These are phyloP conservation scores for Colletotrichum sp. DNA, from an alignment of 2,329 filamentous ascomycete genomes.

Conservation along the genomic window DNA sequence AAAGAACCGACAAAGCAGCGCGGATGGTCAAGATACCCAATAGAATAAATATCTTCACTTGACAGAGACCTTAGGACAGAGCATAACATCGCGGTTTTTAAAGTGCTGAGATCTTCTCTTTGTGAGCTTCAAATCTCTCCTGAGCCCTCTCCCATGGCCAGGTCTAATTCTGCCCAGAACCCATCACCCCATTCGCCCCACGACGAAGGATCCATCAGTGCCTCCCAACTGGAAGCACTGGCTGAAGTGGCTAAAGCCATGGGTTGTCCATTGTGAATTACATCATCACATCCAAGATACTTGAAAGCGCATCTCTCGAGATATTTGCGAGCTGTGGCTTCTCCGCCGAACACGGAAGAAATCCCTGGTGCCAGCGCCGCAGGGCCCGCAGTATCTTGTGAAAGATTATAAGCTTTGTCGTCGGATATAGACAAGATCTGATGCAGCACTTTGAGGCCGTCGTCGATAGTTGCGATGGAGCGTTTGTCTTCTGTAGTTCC, in stretches of 20 bases:
- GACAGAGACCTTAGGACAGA: not conserved
- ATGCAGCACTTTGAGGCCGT: not conserved
- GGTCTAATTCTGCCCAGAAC: constrained; percentile 1
- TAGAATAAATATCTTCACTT: too few species aligned
- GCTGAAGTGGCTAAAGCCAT: not conserved
- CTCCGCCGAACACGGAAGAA: not conserved
- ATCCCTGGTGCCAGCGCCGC: not conserved
- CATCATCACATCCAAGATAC: not conserved
- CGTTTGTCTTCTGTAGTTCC: not conserved
- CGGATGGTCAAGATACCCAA: too few species aligned
- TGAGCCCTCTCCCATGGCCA: not conserved
- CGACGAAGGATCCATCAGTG: not conserved
- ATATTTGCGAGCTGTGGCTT: not conserved
- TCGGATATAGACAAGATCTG: not conserved
- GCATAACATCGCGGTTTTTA: accelerated
- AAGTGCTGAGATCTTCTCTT: not conserved
- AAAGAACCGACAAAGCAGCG: not conserved
- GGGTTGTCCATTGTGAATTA: not conserved
- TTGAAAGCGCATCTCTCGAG: not conserved
- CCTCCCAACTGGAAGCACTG: not conserved
- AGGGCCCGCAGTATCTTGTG: not conserved
- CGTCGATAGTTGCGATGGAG: not conserved
- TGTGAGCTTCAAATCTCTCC: not conserved
- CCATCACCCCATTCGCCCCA: not conserved
- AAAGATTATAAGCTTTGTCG: not conserved